These are phyloP conservation scores for Trypanosoma melophagium DNA, from an alignment of 208 protist genomes.

Conservation along the genomic window DNA sequence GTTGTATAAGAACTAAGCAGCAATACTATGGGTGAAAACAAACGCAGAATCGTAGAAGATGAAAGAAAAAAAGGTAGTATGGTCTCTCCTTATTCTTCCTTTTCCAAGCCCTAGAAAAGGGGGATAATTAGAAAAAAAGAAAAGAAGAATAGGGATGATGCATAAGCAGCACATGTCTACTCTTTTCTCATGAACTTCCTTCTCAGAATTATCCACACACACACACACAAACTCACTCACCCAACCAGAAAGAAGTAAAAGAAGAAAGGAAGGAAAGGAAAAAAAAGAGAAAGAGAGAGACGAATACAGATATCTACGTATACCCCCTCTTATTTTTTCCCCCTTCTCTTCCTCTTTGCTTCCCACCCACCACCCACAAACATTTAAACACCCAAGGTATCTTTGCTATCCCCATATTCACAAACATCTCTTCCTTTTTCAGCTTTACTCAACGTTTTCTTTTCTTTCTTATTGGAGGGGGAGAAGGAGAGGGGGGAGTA, in stretches of 20 bases:
- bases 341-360: background rate
- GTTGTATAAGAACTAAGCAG: too few species aligned
- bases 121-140: too few species aligned
- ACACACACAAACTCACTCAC: too few species aligned
- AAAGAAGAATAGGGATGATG: too few species aligned
- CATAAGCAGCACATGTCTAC: too few species aligned
- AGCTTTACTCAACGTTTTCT: background rate
- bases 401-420: background rate
- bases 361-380: background rate
- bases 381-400: background rate
- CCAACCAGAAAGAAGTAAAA: slow-evolving; percentile 1
- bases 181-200: too few species aligned
- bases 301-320: background rate
- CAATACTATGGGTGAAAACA: too few species aligned
- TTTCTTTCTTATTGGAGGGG: slow-evolving; percentile 12
- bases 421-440: background rate
- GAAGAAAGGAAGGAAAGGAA: slow-evolving; percentile 9
- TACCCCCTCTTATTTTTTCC: background rate
- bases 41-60: too few species aligned
- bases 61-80: background rate
- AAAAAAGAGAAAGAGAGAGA: slow-evolving; percentile 15
- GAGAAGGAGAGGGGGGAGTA: too few species aligned
- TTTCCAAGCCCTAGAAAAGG: background rate
- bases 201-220: too few species aligned
- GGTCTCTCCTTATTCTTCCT: background rate